Evolutionary conservation across 106 monocot genomes (phyloP).

Genomic region (Dioscorea zingiberensis): DNA sequence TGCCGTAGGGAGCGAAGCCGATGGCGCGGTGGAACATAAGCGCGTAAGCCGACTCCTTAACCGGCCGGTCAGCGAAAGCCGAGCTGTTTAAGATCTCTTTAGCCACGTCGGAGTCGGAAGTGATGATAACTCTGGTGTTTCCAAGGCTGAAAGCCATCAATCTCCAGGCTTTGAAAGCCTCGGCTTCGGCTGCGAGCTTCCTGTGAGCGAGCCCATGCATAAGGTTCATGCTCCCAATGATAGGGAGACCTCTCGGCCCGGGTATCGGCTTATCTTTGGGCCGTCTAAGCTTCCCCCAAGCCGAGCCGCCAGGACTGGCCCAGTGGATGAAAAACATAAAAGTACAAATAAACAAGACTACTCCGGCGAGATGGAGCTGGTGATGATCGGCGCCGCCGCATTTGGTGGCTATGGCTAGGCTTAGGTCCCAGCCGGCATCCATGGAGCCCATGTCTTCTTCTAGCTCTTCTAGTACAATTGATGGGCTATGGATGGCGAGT

Average conservation of each 20-base stretch:
- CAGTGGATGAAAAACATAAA: constrained; percentile 25
- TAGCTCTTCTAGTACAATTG: too few relatives aligned
- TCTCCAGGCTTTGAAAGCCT: constrained; percentile 12
- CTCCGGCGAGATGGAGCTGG: constrained; percentile 2
- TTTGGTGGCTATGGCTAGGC: constrained; percentile 11
- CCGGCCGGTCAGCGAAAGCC: constrained; percentile 57
- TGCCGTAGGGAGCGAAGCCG: constrained; percentile 69
- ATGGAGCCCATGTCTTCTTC: constrained; percentile 1
- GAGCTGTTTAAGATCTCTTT: constrained; percentile 46
- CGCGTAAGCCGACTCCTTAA: constrained; percentile 58
- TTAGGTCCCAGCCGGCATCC: constrained; percentile 16
- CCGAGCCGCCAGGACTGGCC: constrained; percentile 44
- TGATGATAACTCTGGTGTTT: constrained; percentile 33
- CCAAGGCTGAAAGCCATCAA: constrained; percentile 65
- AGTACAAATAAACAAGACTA: constrained; percentile 6
- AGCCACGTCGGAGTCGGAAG: constrained; percentile 46
- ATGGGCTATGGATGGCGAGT: too few relatives aligned
- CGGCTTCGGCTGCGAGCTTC: constrained; percentile 25
- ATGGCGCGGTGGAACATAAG: constrained; percentile 73
- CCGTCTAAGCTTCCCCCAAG: constrained; percentile 25
- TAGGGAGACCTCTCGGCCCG: constrained; percentile 47
- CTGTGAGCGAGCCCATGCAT: constrained; percentile 59
- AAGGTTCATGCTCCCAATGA: constrained; percentile 60
- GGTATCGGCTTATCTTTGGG: constrained; percentile 4
- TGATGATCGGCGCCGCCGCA: constrained; percentile 3